Evolutionary conservation across 2,329 filamentous ascomycete species (phyloP).

Genomic region (Clonostachys chloroleuca): DNA sequence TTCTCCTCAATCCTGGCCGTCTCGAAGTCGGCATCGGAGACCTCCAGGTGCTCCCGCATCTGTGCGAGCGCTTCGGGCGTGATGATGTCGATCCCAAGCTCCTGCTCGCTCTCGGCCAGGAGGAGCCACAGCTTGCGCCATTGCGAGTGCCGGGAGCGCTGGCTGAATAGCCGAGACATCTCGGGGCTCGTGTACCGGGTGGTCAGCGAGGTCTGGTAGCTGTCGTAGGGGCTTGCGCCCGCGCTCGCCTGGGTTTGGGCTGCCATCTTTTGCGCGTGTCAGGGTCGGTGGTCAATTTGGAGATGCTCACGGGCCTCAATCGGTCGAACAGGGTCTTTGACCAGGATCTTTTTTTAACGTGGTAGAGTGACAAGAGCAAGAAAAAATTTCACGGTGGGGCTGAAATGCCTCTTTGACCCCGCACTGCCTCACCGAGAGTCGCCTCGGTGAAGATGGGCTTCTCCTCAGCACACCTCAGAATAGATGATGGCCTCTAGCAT

Average conservation of each 20-base stretch:
- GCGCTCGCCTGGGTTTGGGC: neutral
- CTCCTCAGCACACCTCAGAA: too few relatives aligned
- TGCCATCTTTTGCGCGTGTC: neutral
- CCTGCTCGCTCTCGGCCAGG: slow-evolving; percentile 77
- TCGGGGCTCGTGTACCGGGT: slow-evolving; percentile 69
- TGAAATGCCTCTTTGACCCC: too few relatives aligned
- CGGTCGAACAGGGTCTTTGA: too few relatives aligned
- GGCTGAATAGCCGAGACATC: slow-evolving; percentile 78
- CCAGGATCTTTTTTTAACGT: too few relatives aligned
- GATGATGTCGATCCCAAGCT: slow-evolving; percentile 71
- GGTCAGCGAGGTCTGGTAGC: slow-evolving; percentile 62
- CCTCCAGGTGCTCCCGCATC: slow-evolving; percentile 68
- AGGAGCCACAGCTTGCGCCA: slow-evolving; percentile 85
- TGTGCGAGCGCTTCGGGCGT: slow-evolving; percentile 69
- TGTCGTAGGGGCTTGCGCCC: slow-evolving; percentile 14
- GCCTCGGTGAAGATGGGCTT: too few relatives aligned
- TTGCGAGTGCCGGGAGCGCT: slow-evolving; percentile 67
- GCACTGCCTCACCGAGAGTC: too few relatives aligned
- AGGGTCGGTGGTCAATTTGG: neutral
- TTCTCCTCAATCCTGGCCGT: slow-evolving; percentile 75
- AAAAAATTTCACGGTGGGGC: too few relatives aligned
- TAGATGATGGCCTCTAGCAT: too few relatives aligned
- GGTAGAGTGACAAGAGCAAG: too few relatives aligned
- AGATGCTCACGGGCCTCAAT: too few relatives aligned
- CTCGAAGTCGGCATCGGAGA: slow-evolving; percentile 76